Evolutionary conservation across 768 basidiomycete genomes (phyloP).

Genomic region (Tubosaeta brunneosetosa): DNA sequence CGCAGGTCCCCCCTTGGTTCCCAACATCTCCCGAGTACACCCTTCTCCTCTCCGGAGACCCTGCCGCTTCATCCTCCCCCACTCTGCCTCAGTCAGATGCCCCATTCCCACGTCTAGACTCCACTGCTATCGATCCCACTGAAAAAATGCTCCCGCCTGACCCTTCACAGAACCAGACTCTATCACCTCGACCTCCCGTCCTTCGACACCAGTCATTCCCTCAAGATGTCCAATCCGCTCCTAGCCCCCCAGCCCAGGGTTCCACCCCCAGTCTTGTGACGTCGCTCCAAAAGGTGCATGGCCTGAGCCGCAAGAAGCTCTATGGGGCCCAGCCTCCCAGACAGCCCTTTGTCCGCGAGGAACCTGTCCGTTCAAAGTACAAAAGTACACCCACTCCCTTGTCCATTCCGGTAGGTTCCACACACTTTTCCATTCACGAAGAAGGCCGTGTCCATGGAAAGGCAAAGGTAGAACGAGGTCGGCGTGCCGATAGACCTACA

Average conservation of each 20-base stretch:
- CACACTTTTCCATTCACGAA: slow-evolving; percentile 14
- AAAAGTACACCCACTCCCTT: slow-evolving; percentile 30
- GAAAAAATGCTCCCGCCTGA: slow-evolving; percentile 6
- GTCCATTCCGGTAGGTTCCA: slow-evolving; percentile 26
- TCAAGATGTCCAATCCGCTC: slow-evolving; percentile 23
- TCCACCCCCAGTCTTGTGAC: slow-evolving; percentile 50
- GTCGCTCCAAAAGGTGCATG: slow-evolving; percentile 63
- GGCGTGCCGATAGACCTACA: slow-evolving; percentile 17
- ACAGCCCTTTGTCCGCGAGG: slow-evolving; percentile 52
- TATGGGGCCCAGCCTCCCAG: slow-evolving; percentile 49
- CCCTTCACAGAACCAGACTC: not conserved
- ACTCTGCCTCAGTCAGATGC: not conserved
- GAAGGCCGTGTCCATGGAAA: slow-evolving; percentile 17
- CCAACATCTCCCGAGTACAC: slow-evolving; percentile 34
- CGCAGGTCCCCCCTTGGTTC: slow-evolving; percentile 36
- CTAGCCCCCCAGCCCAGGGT: slow-evolving; percentile 16
- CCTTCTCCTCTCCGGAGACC: slow-evolving; percentile 43
- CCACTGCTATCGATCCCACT: not conserved
- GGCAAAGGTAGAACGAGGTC: slow-evolving; percentile 22
- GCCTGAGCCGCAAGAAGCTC: slow-evolving; percentile 65
- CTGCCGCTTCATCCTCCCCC: slow-evolving; percentile 15
- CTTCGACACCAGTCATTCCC: slow-evolving; percentile 29
- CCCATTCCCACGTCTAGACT: slow-evolving; percentile 12
- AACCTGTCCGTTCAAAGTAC: slow-evolving; percentile 36
- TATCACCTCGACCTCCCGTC: slow-evolving; percentile 15